Conservation (phyloP, 2,329 filamentous ascomycete genomes). For the Pseudopyrenochaeta lycopersici region DNA sequence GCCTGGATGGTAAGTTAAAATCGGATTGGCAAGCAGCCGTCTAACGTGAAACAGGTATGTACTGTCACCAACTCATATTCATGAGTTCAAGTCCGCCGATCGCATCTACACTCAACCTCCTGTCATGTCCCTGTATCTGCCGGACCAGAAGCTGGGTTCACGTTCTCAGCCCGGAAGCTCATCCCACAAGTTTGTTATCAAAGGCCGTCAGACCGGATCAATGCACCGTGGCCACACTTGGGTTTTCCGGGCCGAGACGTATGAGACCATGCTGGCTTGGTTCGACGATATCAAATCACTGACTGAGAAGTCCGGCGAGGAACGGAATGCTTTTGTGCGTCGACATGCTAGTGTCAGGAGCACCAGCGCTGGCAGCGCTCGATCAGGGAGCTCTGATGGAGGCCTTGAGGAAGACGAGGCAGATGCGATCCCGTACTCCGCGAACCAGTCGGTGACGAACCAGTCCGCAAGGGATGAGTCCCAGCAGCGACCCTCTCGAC, state of each 20-base stretch:
- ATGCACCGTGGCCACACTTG: conserved; percentile 84
- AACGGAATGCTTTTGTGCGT: conserved; percentile 86
- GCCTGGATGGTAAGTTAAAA: conserved; percentile 79
- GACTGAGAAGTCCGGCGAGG: conserved; percentile 87
- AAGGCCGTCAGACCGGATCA: conserved; percentile 89
- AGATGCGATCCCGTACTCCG: conserved; percentile 71
- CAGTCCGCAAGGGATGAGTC: conserved; percentile 46
- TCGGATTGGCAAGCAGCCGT: not conserved
- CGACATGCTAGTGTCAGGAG: conserved; percentile 81
- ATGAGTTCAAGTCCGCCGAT: conserved; percentile 99
- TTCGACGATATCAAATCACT: conserved; percentile 91
- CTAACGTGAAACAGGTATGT: conserved; percentile 74
- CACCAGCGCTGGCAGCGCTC: conserved; percentile 69
- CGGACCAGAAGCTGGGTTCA: conserved; percentile 93
- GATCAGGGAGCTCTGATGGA: conserved; percentile 59
- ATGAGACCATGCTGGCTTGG: conserved; percentile 98
- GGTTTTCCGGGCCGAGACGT: conserved; percentile 73
- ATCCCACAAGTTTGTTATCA: conserved; percentile 97
- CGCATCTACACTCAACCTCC: conserved; percentile 82
- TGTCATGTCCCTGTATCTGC: conserved; percentile 94
- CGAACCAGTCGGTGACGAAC: conserved; percentile 59
- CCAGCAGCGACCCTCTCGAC: conserved; percentile 66
- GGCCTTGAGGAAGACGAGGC: conserved; percentile 64
- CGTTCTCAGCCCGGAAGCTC: conserved; percentile 83
- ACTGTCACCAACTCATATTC: conserved; percentile 92